A percentile compares a stretch with the other conserved stretches of the same genome.
Conservation (phyloP, 176 grass and related monocot genomes). For the Melocanna baccifera region DNA sequence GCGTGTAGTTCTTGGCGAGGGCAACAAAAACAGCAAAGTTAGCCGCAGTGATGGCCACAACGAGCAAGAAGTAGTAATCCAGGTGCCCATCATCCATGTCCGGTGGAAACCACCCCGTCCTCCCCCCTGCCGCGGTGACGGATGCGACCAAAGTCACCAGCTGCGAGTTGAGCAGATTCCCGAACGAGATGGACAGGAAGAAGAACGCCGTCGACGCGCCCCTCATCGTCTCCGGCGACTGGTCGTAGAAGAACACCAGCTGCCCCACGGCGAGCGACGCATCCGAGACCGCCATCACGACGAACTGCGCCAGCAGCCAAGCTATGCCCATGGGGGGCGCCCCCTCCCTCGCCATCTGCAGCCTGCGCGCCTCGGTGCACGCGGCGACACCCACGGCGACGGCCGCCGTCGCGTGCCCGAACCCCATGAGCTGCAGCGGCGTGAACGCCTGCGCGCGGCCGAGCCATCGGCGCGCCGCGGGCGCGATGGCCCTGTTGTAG, state of each 20-base stretch:
- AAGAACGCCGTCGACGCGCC: constrained; percentile 40
- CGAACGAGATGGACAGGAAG: constrained; percentile 26
- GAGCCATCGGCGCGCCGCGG: neutral
- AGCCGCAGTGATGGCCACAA: neutral
- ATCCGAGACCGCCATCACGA: constrained; percentile 32
- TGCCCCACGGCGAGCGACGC: constrained; percentile 28
- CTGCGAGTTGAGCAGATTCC: constrained; percentile 31
- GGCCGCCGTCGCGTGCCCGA: constrained; percentile 25
- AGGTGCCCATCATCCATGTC: constrained; percentile 38
- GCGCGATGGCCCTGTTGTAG: constrained; percentile 2
- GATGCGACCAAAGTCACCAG: constrained; percentile 38
- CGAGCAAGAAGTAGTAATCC: constrained; percentile 34
- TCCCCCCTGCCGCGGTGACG: neutral
- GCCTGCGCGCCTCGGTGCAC: constrained; percentile 17
- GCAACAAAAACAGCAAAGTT: constrained; percentile 25
- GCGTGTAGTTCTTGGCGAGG: constrained; percentile 32
- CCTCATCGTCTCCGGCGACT: constrained; percentile 42
- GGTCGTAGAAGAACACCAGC: constrained; percentile 49
- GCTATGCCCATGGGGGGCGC: constrained; percentile 9
- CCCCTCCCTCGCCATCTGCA: neutral
- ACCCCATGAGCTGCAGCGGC: constrained; percentile 41
- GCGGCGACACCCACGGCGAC: constrained; percentile 4
- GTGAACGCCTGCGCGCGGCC: neutral
- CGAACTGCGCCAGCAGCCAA: constrained; percentile 50
- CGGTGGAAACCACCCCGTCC: constrained; percentile 27